Conservation (phyloP, 2,329 filamentous ascomycete species). For the Ceratocystis huliohia region DNA sequence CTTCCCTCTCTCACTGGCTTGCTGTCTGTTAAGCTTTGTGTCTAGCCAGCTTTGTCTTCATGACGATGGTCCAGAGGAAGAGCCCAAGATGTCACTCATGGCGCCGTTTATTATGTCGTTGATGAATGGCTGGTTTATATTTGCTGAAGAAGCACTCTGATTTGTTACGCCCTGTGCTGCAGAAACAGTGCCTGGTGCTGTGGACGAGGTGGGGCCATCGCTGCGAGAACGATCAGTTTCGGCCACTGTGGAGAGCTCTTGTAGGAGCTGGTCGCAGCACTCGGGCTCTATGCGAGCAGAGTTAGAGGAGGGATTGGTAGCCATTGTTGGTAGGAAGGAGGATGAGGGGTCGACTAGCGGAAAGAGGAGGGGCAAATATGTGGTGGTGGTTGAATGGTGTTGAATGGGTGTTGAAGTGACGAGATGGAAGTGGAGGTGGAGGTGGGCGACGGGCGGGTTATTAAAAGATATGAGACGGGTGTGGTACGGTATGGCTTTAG, state of each 20-base stretch:
- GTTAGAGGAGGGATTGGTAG: slow-evolving; percentile 7
- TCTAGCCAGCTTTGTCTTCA: neutral
- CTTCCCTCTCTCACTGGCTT: neutral
- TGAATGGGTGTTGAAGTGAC: neutral
- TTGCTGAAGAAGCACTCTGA: slow-evolving; percentile 6
- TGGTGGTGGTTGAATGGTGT: no score
- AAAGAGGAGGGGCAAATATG: neutral
- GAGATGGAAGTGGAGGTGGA: neutral
- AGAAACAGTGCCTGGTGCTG: slow-evolving; percentile 9
- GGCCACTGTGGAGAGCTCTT: slow-evolving; percentile 17
- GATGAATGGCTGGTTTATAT: slow-evolving; percentile 19
- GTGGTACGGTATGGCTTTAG: neutral
- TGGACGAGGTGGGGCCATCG: slow-evolving; percentile 2
- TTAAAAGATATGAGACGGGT: neutral
- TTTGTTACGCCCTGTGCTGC: neutral
- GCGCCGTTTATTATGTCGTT: slow-evolving; percentile 17
- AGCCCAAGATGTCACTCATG: slow-evolving; percentile 16
- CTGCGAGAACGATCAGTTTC: slow-evolving; percentile 14
- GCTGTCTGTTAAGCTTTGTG: neutral
- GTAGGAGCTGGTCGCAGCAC: slow-evolving; percentile 18
- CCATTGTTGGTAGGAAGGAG: slow-evolving; percentile 5
- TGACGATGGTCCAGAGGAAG: neutral
- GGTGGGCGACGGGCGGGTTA: neutral
- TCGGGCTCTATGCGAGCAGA: slow-evolving; percentile 17
- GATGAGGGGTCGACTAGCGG: neutral